These are phyloP conservation scores for Ustilago hordei DNA, from an alignment of 1,284 basidiomycete genomes.

Conservation along the genomic window DNA sequence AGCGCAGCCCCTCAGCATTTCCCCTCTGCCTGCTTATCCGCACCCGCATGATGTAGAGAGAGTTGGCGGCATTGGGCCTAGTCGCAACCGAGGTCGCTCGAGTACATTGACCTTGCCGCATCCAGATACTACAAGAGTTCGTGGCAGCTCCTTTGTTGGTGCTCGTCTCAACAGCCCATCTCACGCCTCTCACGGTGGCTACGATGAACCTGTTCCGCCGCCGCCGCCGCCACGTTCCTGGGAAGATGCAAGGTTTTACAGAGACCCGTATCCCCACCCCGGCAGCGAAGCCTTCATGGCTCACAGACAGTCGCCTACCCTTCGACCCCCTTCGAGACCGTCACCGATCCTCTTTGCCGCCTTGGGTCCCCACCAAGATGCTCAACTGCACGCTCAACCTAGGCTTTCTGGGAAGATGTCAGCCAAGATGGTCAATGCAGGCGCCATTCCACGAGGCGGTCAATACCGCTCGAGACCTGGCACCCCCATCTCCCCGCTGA, in stretches of 20 bases:
- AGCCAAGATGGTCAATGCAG: conserved; percentile 11
- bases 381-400: conserved; percentile 7
- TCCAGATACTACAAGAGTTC: conserved; percentile 20
- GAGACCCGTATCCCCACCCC: conserved; percentile 14
- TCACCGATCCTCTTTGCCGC: conserved; percentile 55
- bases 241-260: conserved; percentile 24
- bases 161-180: conserved; percentile 28
- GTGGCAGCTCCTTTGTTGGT: conserved; percentile 27
- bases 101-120: conserved; percentile 45
- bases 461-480: conserved; percentile 38
- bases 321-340: conserved; percentile 20
- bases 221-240: conserved; percentile 35
- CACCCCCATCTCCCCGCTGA: conserved; percentile 54
- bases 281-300: conserved; percentile 9
- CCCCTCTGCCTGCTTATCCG: conserved; percentile 16
- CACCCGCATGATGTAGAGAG: conserved; percentile 20
- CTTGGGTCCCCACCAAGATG: conserved; percentile 35
- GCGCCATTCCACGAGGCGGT: conserved; percentile 15
- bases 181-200: conserved; percentile 10
- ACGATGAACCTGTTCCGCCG: conserved; percentile 27
- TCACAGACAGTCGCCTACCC: conserved; percentile 20
- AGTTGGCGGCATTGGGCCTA: conserved; percentile 36
- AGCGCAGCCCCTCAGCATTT: conserved; percentile 36
- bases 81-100: conserved; percentile 44
- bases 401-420: conserved; percentile 10